These are phyloP conservation scores for Fusarium tuaranense DNA, from an alignment of 2,329 filamentous ascomycete genomes.

Conservation along the genomic window DNA sequence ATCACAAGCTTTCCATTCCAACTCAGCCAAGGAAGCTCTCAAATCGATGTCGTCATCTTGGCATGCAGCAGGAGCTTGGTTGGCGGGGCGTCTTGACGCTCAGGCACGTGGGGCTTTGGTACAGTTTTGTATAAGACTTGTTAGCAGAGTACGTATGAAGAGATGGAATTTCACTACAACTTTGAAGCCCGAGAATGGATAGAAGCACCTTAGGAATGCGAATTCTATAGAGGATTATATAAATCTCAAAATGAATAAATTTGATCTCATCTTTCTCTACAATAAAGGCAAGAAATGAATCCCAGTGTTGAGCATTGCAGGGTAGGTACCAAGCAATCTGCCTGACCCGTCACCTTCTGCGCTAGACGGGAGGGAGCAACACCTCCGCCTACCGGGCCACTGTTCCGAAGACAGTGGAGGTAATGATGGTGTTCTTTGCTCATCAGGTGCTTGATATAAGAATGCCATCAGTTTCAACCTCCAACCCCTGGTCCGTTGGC, in stretches of 20 bases:
- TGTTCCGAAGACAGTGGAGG: background rate
- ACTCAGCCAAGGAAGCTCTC: constrained; percentile 16
- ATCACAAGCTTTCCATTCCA: constrained; percentile 38
- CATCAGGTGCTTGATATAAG: constrained; percentile 14
- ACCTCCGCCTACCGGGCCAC: constrained; percentile 6
- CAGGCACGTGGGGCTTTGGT: constrained; percentile 22
- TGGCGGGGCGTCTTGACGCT: constrained; percentile 5
- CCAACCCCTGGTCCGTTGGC: background rate
- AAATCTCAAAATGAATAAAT: background rate
- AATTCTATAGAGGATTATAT: background rate
- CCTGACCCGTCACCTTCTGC: constrained; percentile 12
- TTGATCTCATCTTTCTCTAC: background rate
- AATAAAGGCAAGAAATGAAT: background rate
- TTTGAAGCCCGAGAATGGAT: background rate
- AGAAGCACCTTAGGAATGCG: background rate
- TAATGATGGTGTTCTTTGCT: constrained; percentile 28
- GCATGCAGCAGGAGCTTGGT: constrained; percentile 9
- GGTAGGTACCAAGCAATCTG: background rate
- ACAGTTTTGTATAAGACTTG: background rate
- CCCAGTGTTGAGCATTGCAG: background rate
- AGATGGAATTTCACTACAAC: background rate
- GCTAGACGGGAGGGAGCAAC: background rate
- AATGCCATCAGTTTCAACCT: background rate
- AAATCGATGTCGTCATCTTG: constrained; percentile 39
- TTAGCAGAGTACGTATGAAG: background rate